Evolutionary conservation across 1,284 basidiomycete species (phyloP), one percentile per base, ranked within the genome.

Genomic region (Melampsora larici-populina): DNA sequence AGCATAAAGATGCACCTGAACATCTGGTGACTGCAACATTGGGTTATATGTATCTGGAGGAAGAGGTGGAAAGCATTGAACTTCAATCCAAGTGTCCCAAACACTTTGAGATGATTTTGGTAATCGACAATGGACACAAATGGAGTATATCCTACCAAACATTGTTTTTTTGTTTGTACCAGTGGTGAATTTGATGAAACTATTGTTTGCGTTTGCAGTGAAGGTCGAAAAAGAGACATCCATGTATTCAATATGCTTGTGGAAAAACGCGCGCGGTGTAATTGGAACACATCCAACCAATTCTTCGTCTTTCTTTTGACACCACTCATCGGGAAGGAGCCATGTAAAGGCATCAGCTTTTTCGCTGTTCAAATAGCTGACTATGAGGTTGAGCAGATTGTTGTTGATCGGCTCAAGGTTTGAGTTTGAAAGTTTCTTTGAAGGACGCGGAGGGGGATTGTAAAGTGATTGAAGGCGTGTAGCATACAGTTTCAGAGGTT

Each of bases 31-130:
- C 15, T 15, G n/a, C n/a, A n/a, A 11, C 55, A 60, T 24, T 6
- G 29, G 55, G 55, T 60, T 60, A 7, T 24, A 29, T 60, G 24
- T 60, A 24, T n/a, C n/a, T 21, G 55, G 55, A 1, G 29, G 55
- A 21, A 60, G 55, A 60, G 55, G 55, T 60, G 55, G 55, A 13
- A 60, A 60, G 55, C 24, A 17, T 60, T 60, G n/a, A 29, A 60
- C 29, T 29, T 60, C 4, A 60, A 60, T 6, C 55, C 55, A 60
- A 6, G 55, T 60, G 18, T 60, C 55, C 55, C n/a, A 60, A 9
- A 60, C 6, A 13, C 13, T 60, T n/a, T n/a, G 55, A 29, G 55
- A 15, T 60, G 7, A 7, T 60, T 6, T 9, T 7, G n/a, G n/a
- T 29, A 13, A 24, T 5, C n/a, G 29, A 3, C n/a, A 7, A 24